Percentiles rank a stretch among this genome's conserved stretches.
Conservation (phyloP, 495 filamentous ascomycete genomes). For the Tuber brumale region DNA sequence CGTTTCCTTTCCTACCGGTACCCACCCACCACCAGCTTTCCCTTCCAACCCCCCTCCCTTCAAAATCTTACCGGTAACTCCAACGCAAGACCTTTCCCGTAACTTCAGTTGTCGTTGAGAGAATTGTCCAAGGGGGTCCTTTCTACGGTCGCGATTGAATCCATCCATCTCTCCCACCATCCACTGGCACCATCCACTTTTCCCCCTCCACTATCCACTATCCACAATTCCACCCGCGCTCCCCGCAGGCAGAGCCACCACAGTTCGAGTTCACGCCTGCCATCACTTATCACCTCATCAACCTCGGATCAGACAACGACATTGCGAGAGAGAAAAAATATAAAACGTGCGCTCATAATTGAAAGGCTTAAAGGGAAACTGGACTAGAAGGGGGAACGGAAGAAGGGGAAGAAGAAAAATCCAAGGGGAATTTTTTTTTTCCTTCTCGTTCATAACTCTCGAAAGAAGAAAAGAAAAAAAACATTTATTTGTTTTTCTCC, state of each 20-base stretch:
- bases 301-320: not conserved
- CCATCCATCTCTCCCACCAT: not conserved
- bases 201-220: conserved; percentile 5
- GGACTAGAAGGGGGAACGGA: not conserved
- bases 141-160: conserved; percentile 4
- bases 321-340: not conserved
- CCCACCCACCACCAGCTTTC: not conserved
- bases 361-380: not conserved
- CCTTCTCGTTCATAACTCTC: not conserved
- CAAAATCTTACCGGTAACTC: not conserved
- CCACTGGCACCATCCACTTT: conserved; percentile 1
- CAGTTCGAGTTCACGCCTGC: conserved; percentile 1
- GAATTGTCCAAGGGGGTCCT: not conserved
- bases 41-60: conserved; percentile 1
- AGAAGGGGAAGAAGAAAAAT: not conserved
- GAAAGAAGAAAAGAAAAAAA: not conserved
- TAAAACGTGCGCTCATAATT: not conserved
- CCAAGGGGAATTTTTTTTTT: not conserved
- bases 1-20: not conserved
- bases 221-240: not conserved
- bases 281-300: not conserved
- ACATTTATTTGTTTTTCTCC: not conserved
- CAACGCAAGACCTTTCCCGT: not conserved
- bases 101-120: conserved; percentile 3
- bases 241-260: conserved; percentile 3